Evolutionary conservation across 2,329 filamentous ascomycete species (phyloP).

Genomic region (Epichloe elymi): DNA sequence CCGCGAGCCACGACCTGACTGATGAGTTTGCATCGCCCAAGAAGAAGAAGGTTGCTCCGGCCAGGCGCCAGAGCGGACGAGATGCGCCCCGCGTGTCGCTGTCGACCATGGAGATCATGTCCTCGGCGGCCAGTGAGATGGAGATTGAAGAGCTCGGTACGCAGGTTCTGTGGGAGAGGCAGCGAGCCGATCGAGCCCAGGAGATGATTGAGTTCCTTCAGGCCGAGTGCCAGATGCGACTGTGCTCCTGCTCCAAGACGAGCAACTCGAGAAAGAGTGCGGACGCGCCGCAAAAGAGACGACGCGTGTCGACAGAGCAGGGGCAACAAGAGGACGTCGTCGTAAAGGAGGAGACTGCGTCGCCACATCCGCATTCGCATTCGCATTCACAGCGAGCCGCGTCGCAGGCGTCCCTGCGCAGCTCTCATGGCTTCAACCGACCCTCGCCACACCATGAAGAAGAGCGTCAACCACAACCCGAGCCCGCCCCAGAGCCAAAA

Average conservation of each 20-base stretch:
- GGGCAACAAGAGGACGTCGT: slow-evolving; percentile 1
- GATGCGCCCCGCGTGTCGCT: slow-evolving; percentile 32
- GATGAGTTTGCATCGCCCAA: slow-evolving; percentile 52
- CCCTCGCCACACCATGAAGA: background rate
- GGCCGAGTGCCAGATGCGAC: slow-evolving; percentile 57
- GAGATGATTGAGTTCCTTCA: slow-evolving; percentile 66
- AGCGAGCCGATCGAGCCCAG: slow-evolving; percentile 53
- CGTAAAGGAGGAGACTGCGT: slow-evolving; percentile 16
- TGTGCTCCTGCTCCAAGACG: slow-evolving; percentile 45
- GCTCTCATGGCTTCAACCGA: background rate
- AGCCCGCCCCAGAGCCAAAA: background rate
- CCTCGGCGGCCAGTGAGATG: slow-evolving; percentile 41
- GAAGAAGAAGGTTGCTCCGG: slow-evolving; percentile 21
- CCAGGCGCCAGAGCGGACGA: slow-evolving; percentile 18
- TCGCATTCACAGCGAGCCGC: slow-evolving; percentile 14
- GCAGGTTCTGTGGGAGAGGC: slow-evolving; percentile 44
- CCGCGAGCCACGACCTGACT: slow-evolving; percentile 35
- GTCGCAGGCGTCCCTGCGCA: background rate
- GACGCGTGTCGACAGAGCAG: slow-evolving; percentile 5
- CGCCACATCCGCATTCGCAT: slow-evolving; percentile 18
- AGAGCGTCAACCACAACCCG: background rate
- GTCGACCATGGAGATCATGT: slow-evolving; percentile 35
- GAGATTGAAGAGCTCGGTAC: slow-evolving; percentile 44
- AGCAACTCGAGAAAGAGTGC: slow-evolving; percentile 8
- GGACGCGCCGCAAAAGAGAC: slow-evolving; percentile 10